These are phyloP conservation scores for Candida pini DNA, from an alignment of 805 yeast species.

Conservation along the genomic window DNA sequence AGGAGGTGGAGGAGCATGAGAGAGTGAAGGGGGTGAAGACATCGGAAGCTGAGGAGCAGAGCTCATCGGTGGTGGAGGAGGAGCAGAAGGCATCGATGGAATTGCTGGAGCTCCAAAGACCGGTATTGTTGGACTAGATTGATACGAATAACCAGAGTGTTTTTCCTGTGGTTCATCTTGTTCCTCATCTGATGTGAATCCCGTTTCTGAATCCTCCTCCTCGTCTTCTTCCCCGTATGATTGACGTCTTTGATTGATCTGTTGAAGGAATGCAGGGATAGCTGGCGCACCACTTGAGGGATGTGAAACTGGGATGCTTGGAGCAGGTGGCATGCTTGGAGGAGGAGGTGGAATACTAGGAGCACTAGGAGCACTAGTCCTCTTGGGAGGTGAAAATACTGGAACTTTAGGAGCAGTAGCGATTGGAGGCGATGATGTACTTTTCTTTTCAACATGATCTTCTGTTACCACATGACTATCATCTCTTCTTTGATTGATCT, in stretches of 20 bases:
- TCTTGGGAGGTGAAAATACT: constrained; percentile 20
- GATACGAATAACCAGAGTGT: no score
- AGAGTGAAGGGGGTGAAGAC: constrained; percentile 17
- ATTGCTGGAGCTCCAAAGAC: constrained; percentile 7
- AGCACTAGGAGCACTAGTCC: constrained; percentile 16
- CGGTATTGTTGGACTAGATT: constrained; percentile 17
- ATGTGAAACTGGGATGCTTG: constrained; percentile 5
- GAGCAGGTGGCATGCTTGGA: neutral
- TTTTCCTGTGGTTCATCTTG: constrained; percentile 14
- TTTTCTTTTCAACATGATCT: constrained; percentile 13
- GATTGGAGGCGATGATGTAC: constrained; percentile 12
- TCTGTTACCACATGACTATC: constrained; percentile 45
- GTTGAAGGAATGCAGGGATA: constrained; percentile 33
- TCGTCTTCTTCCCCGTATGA: constrained; percentile 39
- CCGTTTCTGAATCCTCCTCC: constrained; percentile 8
- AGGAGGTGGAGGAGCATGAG: constrained; percentile 5
- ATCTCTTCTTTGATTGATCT: constrained; percentile 50
- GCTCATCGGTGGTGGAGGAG: constrained; percentile 10
- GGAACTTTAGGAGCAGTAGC: constrained; percentile 11
- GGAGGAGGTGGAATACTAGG: constrained; percentile 3
- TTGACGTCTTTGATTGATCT: constrained; percentile 44
- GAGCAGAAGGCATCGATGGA: constrained; percentile 15
- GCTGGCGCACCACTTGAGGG: constrained; percentile 21
- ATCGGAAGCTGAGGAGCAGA: constrained; percentile 10
- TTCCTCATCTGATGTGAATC: constrained; percentile 20